Base-by-base conservation (phyloP, 768 basidiomycete species). In the Suillus decipiens region DNA sequence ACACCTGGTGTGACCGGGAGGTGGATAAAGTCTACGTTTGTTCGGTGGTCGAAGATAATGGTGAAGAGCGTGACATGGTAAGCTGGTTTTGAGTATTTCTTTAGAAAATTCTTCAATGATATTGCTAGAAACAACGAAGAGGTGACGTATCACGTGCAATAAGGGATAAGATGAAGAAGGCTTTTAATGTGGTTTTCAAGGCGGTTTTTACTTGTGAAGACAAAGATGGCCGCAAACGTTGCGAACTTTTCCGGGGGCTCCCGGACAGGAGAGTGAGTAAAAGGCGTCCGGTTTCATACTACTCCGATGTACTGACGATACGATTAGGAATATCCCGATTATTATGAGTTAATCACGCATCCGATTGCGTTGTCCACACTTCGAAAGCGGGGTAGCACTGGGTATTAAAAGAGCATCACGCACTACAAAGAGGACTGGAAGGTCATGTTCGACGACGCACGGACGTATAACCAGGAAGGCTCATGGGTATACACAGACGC, bases 401-500 rank as follows among this genome's bases (percentile, higher is more conserved):
- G 82, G 50, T 80, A 84, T 61, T 94, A 95, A 80, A 93, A 93
- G 80, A 86, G 77, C 43, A 85, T 95, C 41, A 78, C 83, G 37
- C 80, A 84, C 62, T 95, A 88, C 78, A 81, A 84, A 62, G 85
- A 86, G 53, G 94, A 96, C 74, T 94, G 90, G 87, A 84, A 84
- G 67, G 83, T 95, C 62, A 95, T 99, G 90, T 98, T 96, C 76
- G 84, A 86, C 75, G 98, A 99, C 70, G 96, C 96, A 5, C 84
- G 92, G 69, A 91, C 87, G 50, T 99, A 94, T 81, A 98, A 98
- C 74, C 89, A 91, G 75, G 94, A 96, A 76, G 94, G 91, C 1
- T 96, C 94, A 0, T 94, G 93, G 91, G 95, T 97, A 42, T 96
- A 95, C 76, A 82, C 91, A 64, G 94, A 96, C 65, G 95, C 96